phyloP scores from a whole-genome alignment of 176 grass and related monocot genomes.

The Metroxylon sagu region DNA sequence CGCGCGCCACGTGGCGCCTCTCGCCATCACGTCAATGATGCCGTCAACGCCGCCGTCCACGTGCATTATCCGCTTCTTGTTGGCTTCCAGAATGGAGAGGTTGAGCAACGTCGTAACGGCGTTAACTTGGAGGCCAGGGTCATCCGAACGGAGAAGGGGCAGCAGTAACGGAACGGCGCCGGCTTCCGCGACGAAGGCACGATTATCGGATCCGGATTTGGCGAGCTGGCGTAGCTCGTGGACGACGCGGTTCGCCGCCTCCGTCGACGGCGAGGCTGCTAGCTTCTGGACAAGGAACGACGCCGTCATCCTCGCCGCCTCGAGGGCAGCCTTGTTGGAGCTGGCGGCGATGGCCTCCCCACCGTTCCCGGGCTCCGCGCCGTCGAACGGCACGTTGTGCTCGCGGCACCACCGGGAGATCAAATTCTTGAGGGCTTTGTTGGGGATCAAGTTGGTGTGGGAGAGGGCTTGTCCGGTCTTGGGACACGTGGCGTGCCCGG shows the following conservation, averaged over 20 bases:
- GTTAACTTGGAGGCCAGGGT: constrained; percentile 70
- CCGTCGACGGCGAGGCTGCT: constrained; percentile 26
- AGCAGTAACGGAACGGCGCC: constrained; percentile 66
- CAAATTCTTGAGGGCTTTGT: constrained; percentile 80
- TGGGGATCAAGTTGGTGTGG: constrained; percentile 55
- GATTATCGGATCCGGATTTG: constrained; percentile 58
- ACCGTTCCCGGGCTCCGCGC: constrained; percentile 26
- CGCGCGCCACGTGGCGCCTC: constrained; percentile 60
- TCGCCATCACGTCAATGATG: constrained; percentile 40
- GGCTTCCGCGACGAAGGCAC: constrained; percentile 77
- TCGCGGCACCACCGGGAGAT: constrained; percentile 84
- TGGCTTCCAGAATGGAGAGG: constrained; percentile 80
- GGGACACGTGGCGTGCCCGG: constrained; percentile 76
- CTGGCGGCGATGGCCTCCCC: constrained; percentile 25
- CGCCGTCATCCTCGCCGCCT: constrained; percentile 88
- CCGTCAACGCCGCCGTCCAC: constrained; percentile 60
- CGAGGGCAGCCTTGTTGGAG: constrained; percentile 71
- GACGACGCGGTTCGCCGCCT: constrained; percentile 68
- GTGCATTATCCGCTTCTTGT: constrained; percentile 95
- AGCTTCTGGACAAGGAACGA: constrained; percentile 77
- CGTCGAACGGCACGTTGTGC: constrained; percentile 50
- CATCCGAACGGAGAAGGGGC: constrained; percentile 62
- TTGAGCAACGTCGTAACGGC: constrained; percentile 78
- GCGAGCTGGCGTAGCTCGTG: constrained; percentile 79
- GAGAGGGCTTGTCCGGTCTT: constrained; percentile 66